Conservation (phyloP, 495 filamentous ascomycete genomes). For the Penicillium verhagenii region DNA sequence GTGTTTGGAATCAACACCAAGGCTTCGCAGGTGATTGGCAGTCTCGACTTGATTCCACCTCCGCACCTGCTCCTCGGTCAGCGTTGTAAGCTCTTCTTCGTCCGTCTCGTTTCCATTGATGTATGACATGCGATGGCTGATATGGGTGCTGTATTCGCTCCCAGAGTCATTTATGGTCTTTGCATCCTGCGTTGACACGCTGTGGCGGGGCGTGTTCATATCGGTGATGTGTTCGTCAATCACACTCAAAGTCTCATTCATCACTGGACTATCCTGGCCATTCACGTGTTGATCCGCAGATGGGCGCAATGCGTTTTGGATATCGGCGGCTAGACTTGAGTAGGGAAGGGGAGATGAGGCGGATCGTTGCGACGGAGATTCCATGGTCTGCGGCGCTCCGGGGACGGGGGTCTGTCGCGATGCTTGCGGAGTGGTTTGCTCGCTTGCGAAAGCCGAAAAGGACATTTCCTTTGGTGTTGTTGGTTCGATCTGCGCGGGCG, state of each 20-base stretch:
- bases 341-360: slow-evolving; percentile 43
- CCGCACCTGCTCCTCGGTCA: slow-evolving; percentile 64
- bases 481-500: slow-evolving; percentile 25
- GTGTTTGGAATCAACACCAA: slow-evolving; percentile 77
- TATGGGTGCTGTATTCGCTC: slow-evolving; percentile 82
- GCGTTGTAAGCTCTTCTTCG: slow-evolving; percentile 58
- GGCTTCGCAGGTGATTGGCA: slow-evolving; percentile 76
- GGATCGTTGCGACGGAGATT: slow-evolving; percentile 35
- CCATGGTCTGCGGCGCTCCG: slow-evolving; percentile 25
- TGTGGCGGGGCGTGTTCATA: slow-evolving; percentile 72
- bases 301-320: slow-evolving; percentile 48
- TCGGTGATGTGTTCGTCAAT: slow-evolving; percentile 98
- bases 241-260: slow-evolving; percentile 95
- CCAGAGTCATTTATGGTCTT: slow-evolving; percentile 73
- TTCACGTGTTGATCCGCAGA: slow-evolving; percentile 43
- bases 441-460: slow-evolving; percentile 29
- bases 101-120: slow-evolving; percentile 87
- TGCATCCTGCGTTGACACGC: slow-evolving; percentile 49
- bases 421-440: slow-evolving; percentile 48
- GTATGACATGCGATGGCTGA: slow-evolving; percentile 78
- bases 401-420: slow-evolving; percentile 45
- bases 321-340: slow-evolving; percentile 40
- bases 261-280: slow-evolving; percentile 72
- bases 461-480: slow-evolving; percentile 17
- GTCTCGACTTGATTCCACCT: slow-evolving; percentile 77